Base-by-base conservation (phyloP, 768 basidiomycete genomes). In the Rossbeevera mucosa region DNA sequence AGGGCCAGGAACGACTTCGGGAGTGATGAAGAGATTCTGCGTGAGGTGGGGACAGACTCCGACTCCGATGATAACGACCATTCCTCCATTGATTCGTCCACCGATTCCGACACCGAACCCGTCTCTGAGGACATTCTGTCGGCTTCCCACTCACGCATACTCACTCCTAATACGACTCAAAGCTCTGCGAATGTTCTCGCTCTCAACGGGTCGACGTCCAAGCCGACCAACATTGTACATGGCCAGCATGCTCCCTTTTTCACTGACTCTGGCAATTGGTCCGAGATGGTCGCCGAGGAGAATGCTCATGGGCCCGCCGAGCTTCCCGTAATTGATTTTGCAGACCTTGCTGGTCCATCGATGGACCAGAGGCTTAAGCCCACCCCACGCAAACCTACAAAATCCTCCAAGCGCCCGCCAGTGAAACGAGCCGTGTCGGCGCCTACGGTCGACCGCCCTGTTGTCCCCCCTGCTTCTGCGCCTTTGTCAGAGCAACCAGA, bases 201-300 rank as follows among this genome's bases (percentile, higher is more conserved):
- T 1, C 54, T 57, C 52, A 55, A 45, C 47, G 59, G 52, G 45
- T 56, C 53, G 50, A 61, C 52, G 0, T 60, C 62, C 21, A 71
- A 69, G 47, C 53, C 60, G 5, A 59, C 62, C 8, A 58, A 64
- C 20, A 56, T 45, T 21, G 72, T 33, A 3, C 33, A 71, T 55
- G 73, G 67, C 28, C 67, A 56, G 12, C 56, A 66, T 46, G 64
- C 74, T 24, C 73, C 80, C 14, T 83, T 88, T 66, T 85, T 85
- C 57, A 70, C 78, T 5, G 65, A 76, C 26, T 45, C 73, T 22
- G 77, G 78, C 14, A 78, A 80, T 59, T 91, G 90, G 90, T 86
- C 88, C 9, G 88, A 91, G 64, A 87, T 91, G 82, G 87, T 91
- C n/a, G 76, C 84, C 16, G 85, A 85, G 53, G 86, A 88, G 69